Percentiles rank a stretch among this genome's conserved stretches.
phyloP scores from a whole-genome alignment of 2,329 filamentous ascomycete genomes.

The Arthrobotrys sinensis region DNA sequence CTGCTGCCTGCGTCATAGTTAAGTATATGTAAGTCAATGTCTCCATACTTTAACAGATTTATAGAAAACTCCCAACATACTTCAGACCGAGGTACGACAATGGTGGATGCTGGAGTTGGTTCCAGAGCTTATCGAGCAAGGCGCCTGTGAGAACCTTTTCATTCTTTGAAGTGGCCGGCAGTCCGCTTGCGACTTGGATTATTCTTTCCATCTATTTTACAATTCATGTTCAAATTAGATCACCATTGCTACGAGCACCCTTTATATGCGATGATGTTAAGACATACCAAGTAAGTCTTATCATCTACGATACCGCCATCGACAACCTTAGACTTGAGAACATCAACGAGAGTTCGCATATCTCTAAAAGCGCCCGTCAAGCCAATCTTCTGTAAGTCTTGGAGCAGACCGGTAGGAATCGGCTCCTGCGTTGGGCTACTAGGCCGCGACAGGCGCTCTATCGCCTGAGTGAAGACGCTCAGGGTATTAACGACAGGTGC shows the following conservation, averaged over 20 bases:
- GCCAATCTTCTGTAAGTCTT: constrained; percentile 56
- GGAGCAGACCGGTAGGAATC: constrained; percentile 52
- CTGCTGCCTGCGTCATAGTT: constrained; percentile 33
- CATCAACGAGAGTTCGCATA: constrained; percentile 56
- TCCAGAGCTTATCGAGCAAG: constrained; percentile 60
- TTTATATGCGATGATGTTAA: neutral
- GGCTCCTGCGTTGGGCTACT: constrained; percentile 58
- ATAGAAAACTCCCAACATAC: constrained; percentile 9
- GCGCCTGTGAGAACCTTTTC: constrained; percentile 51
- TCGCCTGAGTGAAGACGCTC: constrained; percentile 41
- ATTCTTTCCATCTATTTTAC: constrained; percentile 63
- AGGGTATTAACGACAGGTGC: constrained; percentile 22
- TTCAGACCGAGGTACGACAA: constrained; percentile 57
- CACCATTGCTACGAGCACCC: neutral
- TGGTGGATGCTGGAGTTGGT: constrained; percentile 58
- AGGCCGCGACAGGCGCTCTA: constrained; percentile 46
- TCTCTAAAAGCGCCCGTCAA: constrained; percentile 51
- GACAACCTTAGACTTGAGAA: constrained; percentile 50
- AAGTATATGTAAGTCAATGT: neutral
- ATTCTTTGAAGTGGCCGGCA: constrained; percentile 75
- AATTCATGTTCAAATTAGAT: neutral
- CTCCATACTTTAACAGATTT: neutral
- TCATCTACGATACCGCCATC: constrained; percentile 47
- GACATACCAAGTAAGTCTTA: constrained; percentile 56
- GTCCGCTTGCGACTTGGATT: constrained; percentile 75